Base-by-base conservation (phyloP, 306 rosid genomes). In the Quercus dentata region DNA sequence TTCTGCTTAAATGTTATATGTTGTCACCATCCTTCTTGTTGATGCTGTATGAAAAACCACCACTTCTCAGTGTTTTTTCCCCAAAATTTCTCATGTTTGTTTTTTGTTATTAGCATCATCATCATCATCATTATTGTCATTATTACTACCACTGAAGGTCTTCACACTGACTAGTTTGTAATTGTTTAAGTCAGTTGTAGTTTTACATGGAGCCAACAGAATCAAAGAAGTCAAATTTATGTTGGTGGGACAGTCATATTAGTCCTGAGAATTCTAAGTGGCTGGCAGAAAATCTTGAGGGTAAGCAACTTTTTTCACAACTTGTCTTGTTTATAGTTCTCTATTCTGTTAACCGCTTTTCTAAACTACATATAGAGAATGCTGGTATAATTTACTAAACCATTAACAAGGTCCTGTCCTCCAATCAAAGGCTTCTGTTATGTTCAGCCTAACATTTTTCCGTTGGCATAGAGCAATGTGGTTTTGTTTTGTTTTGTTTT, bases 241-340 rank as follows among this genome's bases (percentile, higher is more conserved):
- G 12, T 27, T 64, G 71, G 58, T 38, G 46, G 75, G 83, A 70
- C 41, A 72, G 49, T 20, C 6, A 4, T 28, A 52, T n/a, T 14
- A 30, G 30, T 68, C 70, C 76, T 13, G 67, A 73, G 3, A 57
- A 62, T 27, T 73, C 82, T 15, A 27, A 58, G 69, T 77, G 82
- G 85, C 74, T 84, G 46, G 79, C 77, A 1, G 80, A 76, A 41
- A 84, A 80, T 74, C 82, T 84, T 21, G 71, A 61, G 55, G 82
- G 87, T 80, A 73, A 58, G 76, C 15, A 56, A 41, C 11, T 35
- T 35, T 31, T 54, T 19, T 52, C 27, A 11, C 31, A 23, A 31
- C 35, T n/a, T 20, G 2, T 33, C 51, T 73, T 1, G 54, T 30
- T 63, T 73, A 30, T 65, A 69, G 69, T 27, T 15, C 33, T 69